These are phyloP conservation scores for Rosa chinensis DNA, from an alignment of 306 rosid genomes.

Conservation along the genomic window DNA sequence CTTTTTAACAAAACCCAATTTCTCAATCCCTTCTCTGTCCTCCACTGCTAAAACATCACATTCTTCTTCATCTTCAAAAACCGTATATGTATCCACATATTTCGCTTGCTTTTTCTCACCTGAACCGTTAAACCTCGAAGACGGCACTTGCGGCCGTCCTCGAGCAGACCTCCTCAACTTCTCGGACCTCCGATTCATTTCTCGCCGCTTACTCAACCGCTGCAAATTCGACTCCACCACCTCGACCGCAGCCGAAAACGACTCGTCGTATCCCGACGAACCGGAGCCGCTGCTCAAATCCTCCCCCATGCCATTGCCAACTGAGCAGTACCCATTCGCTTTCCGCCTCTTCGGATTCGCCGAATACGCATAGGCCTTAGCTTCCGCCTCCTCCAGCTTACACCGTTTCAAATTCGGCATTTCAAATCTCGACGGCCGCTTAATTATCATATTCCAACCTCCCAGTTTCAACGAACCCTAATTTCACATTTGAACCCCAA, in stretches of 20 bases:
- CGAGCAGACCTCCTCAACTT: conserved; percentile 57
- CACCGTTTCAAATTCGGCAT: conserved; percentile 87
- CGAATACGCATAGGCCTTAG: conserved; percentile 37
- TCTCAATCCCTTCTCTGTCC: conserved; percentile 29
- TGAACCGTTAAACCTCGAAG: conserved; percentile 74
- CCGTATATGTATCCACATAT: conserved; percentile 30
- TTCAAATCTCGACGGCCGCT: conserved; percentile 66
- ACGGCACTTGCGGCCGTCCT: conserved; percentile 61
- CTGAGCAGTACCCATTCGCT: conserved; percentile 25
- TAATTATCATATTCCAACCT: conserved; percentile 60
- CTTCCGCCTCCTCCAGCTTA: conserved; percentile 55
- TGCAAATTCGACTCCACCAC: conserved; percentile 57
- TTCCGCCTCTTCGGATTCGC: conserved; percentile 57
- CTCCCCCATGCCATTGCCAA: conserved; percentile 33
- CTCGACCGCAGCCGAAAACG: conserved; percentile 46
- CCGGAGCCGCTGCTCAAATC: conserved; percentile 64
- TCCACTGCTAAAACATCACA: conserved; percentile 29
- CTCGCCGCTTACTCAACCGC: conserved; percentile 28
- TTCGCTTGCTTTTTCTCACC: conserved; percentile 41
- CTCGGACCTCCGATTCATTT: conserved; percentile 17
- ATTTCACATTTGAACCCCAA: conserved; percentile 36
- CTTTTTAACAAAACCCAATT: conserved; percentile 27
- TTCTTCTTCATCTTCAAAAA: conserved; percentile 36
- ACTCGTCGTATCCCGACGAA: conserved; percentile 54
- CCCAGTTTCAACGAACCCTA: conserved; percentile 48